These are phyloP conservation scores for Periconia macrospinosa DNA, from an alignment of 2,329 filamentous ascomycete species.

Conservation along the genomic window DNA sequence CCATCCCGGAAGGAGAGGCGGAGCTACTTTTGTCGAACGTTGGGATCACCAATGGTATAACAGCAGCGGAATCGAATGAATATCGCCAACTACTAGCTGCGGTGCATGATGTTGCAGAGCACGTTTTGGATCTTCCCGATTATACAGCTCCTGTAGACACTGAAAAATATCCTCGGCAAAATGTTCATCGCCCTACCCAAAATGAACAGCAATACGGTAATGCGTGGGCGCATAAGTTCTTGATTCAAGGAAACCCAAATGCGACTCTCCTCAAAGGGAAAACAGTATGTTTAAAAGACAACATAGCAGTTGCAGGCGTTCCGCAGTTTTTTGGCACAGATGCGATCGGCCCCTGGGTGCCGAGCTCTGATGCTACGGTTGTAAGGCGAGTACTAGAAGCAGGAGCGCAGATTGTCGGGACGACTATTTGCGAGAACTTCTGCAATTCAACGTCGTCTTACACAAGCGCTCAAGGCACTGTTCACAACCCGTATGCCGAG, in stretches of 20 bases:
- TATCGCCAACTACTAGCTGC: conserved; percentile 55
- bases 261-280: conserved; percentile 40
- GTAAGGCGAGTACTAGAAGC: conserved; percentile 55
- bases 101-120: conserved; percentile 55
- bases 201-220: conserved; percentile 44
- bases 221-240: conserved; percentile 57
- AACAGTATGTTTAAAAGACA: conserved; percentile 57
- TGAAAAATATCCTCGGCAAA: conserved; percentile 49
- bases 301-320: conserved; percentile 57
- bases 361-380: conserved; percentile 57
- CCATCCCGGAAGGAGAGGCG: conserved; percentile 24
- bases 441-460: conserved; percentile 54
- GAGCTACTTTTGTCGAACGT: conserved; percentile 23
- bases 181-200: conserved; percentile 44
- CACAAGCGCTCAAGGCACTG: conserved; percentile 46
- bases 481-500: conserved; percentile 45
- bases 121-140: conserved; percentile 49
- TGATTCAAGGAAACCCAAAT: conserved; percentile 42
- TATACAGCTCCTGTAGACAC: conserved; percentile 49
- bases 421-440: conserved; percentile 58
- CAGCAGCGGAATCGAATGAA: conserved; percentile 44
- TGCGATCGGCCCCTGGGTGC: conserved; percentile 52
- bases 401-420: conserved; percentile 55
- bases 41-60: conserved; percentile 33
- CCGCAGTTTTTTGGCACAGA: conserved; percentile 58